Base-by-base conservation (phyloP, 257 asterid species). In the Lycium barbarum region DNA sequence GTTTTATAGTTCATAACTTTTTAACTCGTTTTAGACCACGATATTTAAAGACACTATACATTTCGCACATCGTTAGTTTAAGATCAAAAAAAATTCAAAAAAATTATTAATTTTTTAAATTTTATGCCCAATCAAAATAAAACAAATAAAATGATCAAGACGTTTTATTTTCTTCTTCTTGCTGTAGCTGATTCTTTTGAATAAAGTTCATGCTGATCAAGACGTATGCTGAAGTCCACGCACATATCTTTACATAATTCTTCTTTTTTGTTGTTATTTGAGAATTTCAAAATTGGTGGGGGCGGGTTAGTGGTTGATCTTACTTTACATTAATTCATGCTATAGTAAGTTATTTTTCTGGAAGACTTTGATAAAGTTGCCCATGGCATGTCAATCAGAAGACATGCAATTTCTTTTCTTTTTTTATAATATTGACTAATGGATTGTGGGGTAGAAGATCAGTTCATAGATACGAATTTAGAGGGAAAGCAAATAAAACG, bases 361-460 rank as follows among this genome's bases (percentile, higher is more conserved):
- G 76, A 70, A 6, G 89, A 84, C 83, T 87, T 84, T 87, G 72
- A 59, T 59, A 66, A 79, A 86, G 82, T 38, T 12, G 12, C 62
- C 51, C 2, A 15, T 73, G 51, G 65, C 63, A 78, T 78, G 82
- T 53, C 54, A 18, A 20, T 76, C 71, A 18, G 38, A 38, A 14
- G 55, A 54, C 74, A 76, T 83, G 76, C 82, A 83, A 6, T 54
- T 65, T 86, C 36, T 36, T 82, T 59, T 82, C 33, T 53, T 4
- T 4, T 78, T 3, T 14, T 22, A 26, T 51, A 76, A 13, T 61
- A 67, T 82, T 61, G 11, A 43, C 17, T 49, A 78, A 85, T 82
- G 86, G 66, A 38, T 83, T 36, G 88, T 85, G 90, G 88, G 90
- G 86, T 85, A 85, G 17, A 68, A 67, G 82, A 84, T 82, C 82